These are phyloP conservation scores for Candida qinlingensis DNA, from an alignment of 805 yeast species.

Conservation along the genomic window DNA sequence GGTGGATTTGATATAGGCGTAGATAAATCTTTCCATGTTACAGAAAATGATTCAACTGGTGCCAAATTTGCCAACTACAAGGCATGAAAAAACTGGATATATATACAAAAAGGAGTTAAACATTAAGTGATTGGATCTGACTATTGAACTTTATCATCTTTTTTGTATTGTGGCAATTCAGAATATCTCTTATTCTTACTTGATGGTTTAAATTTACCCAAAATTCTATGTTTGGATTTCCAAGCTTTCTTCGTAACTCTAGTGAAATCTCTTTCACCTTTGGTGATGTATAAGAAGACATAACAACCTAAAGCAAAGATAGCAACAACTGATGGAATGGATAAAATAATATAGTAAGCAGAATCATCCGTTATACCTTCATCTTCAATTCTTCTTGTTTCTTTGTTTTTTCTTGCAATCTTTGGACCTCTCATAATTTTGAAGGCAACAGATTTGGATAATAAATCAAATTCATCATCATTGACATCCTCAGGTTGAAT, in stretches of 20 bases:
- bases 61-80: background rate
- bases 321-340: conserved; percentile 63
- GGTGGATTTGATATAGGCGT: conserved; percentile 3
- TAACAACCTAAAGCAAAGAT: conserved; percentile 60
- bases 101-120: no score
- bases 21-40: background rate
- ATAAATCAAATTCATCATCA: conserved; percentile 61
- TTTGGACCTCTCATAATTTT: conserved; percentile 33
- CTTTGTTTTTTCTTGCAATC: conserved; percentile 38
- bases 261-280: conserved; percentile 49
- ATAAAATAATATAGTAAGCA: conserved; percentile 57
- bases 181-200: conserved; percentile 34
- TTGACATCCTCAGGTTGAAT: conserved; percentile 66
- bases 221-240: conserved; percentile 31
- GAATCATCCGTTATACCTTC: conserved; percentile 42
- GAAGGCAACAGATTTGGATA: conserved; percentile 49
- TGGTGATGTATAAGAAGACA: conserved; percentile 52
- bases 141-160: conserved; percentile 9
- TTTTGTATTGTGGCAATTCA: conserved; percentile 35
- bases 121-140: no score
- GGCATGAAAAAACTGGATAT: background rate
- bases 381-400: conserved; percentile 37
- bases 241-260: conserved; percentile 32
- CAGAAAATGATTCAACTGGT: background rate
- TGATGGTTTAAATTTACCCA: conserved; percentile 34